phyloP scores from a whole-genome alignment of 1,139 yeast genomes.

The Hyphopichia pseudoburtonii region DNA sequence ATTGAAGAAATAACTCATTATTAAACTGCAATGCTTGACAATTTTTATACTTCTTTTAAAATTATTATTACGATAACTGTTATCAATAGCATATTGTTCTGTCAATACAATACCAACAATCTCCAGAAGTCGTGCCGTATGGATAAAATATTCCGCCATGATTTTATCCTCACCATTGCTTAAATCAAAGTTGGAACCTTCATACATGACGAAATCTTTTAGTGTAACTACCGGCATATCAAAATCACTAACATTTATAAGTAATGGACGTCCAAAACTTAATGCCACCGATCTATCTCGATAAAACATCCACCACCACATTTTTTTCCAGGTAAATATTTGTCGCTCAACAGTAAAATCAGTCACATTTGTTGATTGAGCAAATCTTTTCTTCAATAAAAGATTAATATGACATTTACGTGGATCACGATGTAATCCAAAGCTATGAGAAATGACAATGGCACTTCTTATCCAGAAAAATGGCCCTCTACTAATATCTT shows the following conservation, averaged over 20 bases:
- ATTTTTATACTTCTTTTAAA: constrained; percentile 8
- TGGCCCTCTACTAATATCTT: constrained; percentile 10
- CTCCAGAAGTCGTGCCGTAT: constrained; percentile 9
- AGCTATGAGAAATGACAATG: constrained; percentile 9
- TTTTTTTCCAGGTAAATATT: constrained; percentile 10
- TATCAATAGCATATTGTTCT: constrained; percentile 9
- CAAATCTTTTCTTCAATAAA: constrained; percentile 2
- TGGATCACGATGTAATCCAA: constrained; percentile 12
- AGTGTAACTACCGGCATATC: constrained; percentile 7
- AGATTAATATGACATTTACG: constrained; percentile 5
- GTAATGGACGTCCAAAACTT: constrained; percentile 13
- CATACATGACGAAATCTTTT: constrained; percentile 11
- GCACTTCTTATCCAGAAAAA: constrained; percentile 11
- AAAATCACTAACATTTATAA: constrained; percentile 7
- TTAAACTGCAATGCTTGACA: constrained; percentile 12
- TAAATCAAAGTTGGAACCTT: constrained; percentile 6
- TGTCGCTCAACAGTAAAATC: constrained; percentile 9
- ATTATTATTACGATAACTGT: not conserved
- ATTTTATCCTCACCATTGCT: constrained; percentile 6
- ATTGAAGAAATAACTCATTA: constrained; percentile 11
- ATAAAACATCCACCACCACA: constrained; percentile 16
- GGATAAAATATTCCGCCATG: constrained; percentile 10
- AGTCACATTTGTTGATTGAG: not conserved
- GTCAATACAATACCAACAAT: constrained; percentile 10
- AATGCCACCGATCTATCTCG: constrained; percentile 12